A percentile compares a stretch with the other conserved stretches of the same genome.
Evolutionary conservation across 129 eudicot species (phyloP).

Genomic region (Flaveria ramosissima): DNA sequence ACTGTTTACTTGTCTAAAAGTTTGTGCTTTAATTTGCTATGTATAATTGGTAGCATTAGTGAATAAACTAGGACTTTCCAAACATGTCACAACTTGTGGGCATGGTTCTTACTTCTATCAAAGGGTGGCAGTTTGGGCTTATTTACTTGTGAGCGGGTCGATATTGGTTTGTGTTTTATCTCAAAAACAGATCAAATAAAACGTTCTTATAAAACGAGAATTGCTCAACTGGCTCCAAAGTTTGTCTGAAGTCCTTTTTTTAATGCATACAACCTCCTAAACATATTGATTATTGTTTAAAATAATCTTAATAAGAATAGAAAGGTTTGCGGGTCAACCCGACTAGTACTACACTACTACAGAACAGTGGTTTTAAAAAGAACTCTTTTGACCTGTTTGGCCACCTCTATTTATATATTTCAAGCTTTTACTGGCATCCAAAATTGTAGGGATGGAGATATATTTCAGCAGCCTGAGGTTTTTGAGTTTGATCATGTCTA

Average conservation of each 20-base stretch:
- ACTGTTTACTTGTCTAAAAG: background rate
- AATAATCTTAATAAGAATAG: background rate
- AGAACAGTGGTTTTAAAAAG: background rate
- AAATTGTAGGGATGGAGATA: conserved; percentile 52
- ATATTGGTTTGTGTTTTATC: background rate
- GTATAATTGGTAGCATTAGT: background rate
- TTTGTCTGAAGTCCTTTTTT: background rate
- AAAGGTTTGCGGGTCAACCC: background rate
- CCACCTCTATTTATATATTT: background rate
- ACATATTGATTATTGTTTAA: background rate
- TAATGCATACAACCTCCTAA: background rate
- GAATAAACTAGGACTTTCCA: background rate
- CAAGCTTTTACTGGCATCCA: conserved; percentile 21
- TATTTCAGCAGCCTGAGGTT: conserved; percentile 90
- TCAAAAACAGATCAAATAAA: background rate
- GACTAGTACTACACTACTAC: background rate
- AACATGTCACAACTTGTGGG: background rate
- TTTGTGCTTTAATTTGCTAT: background rate
- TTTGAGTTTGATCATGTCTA: conserved; percentile 91
- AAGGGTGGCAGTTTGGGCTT: background rate
- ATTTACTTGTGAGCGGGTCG: background rate
- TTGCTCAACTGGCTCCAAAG: background rate
- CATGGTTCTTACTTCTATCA: background rate
- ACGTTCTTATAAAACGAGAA: background rate
- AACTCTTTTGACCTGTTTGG: background rate